Evolutionary conservation across 495 filamentous ascomycete species (phyloP).

Genomic region (Amorphotheca resinae): DNA sequence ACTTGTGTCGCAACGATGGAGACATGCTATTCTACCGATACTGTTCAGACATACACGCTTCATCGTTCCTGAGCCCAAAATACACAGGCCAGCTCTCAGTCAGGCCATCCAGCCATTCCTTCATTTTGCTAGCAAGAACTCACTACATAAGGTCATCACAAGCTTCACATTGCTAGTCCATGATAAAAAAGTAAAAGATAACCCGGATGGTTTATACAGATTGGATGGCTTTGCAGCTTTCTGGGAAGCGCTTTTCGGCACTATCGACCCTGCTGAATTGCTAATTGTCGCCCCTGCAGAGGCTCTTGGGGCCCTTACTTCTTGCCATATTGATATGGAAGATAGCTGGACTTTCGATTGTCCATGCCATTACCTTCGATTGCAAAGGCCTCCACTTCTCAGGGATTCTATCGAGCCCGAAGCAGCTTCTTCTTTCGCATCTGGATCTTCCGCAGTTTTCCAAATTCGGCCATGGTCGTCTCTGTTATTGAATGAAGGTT

Average conservation of each 20-base stretch:
- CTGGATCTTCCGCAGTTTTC: constrained; percentile 7
- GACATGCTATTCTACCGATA: constrained; percentile 23
- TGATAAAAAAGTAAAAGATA: constrained; percentile 3
- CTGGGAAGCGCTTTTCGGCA: constrained; percentile 31
- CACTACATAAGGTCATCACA: constrained; percentile 3
- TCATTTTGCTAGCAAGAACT: constrained; percentile 10
- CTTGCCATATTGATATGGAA: constrained; percentile 25
- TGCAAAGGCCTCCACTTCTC: constrained; percentile 4
- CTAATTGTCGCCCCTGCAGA: constrained; percentile 31
- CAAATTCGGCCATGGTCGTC: constrained; percentile 16
- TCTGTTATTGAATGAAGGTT: constrained; percentile 20
- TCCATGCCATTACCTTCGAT: constrained; percentile 32
- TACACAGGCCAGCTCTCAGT: constrained; percentile 8
- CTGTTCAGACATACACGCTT: constrained; percentile 29
- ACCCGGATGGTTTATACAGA: constrained; percentile 11
- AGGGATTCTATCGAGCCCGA: not conserved
- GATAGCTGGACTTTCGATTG: constrained; percentile 29
- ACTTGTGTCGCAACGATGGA: constrained; percentile 30
- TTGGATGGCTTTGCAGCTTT: constrained; percentile 20
- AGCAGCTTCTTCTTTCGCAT: not conserved
- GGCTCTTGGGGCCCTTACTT: constrained; percentile 28
- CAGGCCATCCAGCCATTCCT: constrained; percentile 16
- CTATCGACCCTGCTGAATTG: constrained; percentile 29
- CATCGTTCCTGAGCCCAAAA: constrained; percentile 5
- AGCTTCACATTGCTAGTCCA: constrained; percentile 12